Evolutionary conservation across 331 rosid genomes (phyloP).

Genomic region (Ulmus americana): DNA sequence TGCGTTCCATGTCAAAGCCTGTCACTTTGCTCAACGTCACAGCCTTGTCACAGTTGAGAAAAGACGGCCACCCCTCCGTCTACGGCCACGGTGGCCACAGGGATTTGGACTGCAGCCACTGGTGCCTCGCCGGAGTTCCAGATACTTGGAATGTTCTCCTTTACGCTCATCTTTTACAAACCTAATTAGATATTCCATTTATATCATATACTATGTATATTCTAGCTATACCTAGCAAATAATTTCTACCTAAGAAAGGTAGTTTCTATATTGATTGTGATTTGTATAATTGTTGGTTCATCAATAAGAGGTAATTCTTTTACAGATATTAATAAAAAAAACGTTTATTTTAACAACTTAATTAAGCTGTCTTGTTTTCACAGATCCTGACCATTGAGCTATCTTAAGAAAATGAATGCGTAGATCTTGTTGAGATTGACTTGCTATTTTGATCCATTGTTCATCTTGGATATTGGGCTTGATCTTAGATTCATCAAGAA

Average conservation of each 20-base stretch:
- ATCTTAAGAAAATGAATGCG: too few species aligned
- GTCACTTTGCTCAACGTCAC: constrained; percentile 51
- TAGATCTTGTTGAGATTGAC: too few species aligned
- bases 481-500: too few species aligned
- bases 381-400: too few species aligned
- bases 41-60: constrained; percentile 45
- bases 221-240: not conserved
- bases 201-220: not conserved
- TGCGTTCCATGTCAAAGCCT: constrained; percentile 27
- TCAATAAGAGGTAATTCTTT: not conserved
- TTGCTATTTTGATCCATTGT: too few species aligned
- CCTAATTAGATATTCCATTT: not conserved
- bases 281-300: not conserved
- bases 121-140: constrained; percentile 69
- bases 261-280: not conserved
- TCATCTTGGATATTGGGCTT: too few species aligned
- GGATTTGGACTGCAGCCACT: constrained; percentile 58
- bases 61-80: constrained; percentile 57
- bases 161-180: constrained; percentile 34
- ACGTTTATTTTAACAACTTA: too few species aligned
- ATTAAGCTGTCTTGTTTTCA: too few species aligned
- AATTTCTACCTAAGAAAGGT: not conserved
- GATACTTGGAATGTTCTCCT: constrained; percentile 58
- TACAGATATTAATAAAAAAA: too few species aligned
- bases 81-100: constrained; percentile 48